Conservation (phyloP, 805 yeast genomes). For the Candida bentonensis region DNA sequence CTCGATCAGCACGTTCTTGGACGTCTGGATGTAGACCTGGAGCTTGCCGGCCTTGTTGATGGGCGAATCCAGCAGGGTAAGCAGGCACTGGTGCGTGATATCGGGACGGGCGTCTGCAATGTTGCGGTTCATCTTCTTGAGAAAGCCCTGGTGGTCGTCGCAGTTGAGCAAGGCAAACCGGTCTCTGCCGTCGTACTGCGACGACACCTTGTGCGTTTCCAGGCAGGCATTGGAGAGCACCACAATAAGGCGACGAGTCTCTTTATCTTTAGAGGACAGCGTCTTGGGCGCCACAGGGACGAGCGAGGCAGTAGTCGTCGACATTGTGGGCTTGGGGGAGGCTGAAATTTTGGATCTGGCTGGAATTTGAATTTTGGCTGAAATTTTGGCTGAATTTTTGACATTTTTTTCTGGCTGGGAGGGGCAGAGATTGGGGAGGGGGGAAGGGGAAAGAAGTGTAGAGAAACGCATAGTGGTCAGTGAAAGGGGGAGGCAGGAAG, state of each 20-base stretch:
- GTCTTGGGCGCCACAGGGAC: constrained; percentile 82
- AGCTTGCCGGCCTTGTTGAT: constrained; percentile 93
- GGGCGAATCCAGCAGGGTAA: constrained; percentile 92
- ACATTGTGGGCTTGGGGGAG: too few relatives aligned
- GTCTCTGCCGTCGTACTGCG: constrained; percentile 64
- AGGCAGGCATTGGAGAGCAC: constrained; percentile 94
- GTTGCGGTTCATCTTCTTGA: constrained; percentile 93
- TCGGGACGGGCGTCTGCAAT: constrained; percentile 99
- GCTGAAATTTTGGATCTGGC: too few relatives aligned
- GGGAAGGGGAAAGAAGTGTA: too few relatives aligned
- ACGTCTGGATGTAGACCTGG: constrained; percentile 93
- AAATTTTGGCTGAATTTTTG: too few relatives aligned
- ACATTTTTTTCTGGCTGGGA: too few relatives aligned
- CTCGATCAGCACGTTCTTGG: constrained; percentile 86
- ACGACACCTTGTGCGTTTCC: constrained; percentile 76
- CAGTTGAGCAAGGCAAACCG: constrained; percentile 89
- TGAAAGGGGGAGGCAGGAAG: too few relatives aligned
- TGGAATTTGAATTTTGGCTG: too few relatives aligned
- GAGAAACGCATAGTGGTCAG: too few relatives aligned
- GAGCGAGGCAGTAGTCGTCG: not conserved
- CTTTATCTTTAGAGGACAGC: constrained; percentile 71
- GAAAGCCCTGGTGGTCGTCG: constrained; percentile 94
- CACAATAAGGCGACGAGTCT: constrained; percentile 75
- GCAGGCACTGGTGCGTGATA: constrained; percentile 92
- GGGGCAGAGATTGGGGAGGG: too few relatives aligned